Conservation (phyloP, 768 basidiomycete genomes). For the Tricholoma terreum region DNA sequence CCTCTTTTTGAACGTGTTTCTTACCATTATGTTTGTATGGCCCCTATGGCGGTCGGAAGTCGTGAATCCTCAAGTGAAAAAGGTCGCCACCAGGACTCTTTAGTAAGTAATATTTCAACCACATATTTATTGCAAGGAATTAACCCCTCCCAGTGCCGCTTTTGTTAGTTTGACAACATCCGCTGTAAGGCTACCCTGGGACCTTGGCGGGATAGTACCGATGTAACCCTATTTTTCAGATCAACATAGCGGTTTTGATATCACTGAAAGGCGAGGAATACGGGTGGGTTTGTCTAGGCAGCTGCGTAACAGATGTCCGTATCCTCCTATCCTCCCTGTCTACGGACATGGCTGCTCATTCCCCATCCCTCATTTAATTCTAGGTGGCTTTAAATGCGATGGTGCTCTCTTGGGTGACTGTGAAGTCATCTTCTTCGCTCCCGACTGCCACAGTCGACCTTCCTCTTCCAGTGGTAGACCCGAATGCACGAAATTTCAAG, state of each 20-base stretch:
- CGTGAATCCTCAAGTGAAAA: background rate
- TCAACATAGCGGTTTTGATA: background rate
- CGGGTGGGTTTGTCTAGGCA: background rate
- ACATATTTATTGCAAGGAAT: background rate
- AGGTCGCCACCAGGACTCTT: background rate
- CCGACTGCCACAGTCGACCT: background rate
- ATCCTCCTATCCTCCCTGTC: too few species aligned
- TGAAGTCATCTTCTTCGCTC: background rate
- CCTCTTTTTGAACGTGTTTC: background rate
- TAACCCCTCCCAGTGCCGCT: too few species aligned
- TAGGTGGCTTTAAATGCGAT: too few species aligned
- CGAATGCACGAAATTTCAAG: background rate
- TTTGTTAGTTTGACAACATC: background rate
- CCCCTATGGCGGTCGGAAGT: background rate
- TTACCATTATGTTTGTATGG: background rate
- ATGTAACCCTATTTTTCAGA: background rate
- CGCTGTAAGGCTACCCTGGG: background rate
- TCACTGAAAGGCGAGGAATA: background rate
- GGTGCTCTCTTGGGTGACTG: background rate
- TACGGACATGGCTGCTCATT: background rate
- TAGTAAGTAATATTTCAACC: background rate
- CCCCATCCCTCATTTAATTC: too few species aligned
- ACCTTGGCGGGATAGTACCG: background rate
- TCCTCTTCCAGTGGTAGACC: background rate
- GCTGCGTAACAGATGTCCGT: background rate